Base-by-base conservation (phyloP, 192 early-diverging fungal genomes). In the Coemansia sp. region DNA sequence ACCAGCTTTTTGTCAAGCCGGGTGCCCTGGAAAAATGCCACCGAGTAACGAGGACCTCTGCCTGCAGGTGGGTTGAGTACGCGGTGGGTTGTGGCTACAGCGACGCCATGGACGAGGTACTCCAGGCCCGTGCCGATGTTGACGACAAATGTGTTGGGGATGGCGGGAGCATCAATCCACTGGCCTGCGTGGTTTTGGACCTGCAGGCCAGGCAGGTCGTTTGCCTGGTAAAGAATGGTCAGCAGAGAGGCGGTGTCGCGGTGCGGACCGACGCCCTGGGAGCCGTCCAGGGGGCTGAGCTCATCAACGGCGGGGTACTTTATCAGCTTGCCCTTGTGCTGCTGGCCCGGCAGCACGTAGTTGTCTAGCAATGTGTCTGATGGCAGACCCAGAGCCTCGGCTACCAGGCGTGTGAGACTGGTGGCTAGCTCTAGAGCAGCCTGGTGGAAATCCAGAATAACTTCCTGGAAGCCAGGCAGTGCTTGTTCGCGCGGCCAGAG, bases 51-150 rank as follows among this genome's bases (percentile, higher is more conserved):
- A 9, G 57, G 57, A 4, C 78, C 78, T 7, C 55, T 50, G 2
- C 71, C 69, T 0, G 72, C 52, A 0, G 60, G 66, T 14, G 79
- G 79, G 35, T 74, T 85, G 10, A 80, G 39, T 3, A 84, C 84
- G 19, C 82, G 66, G 35, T 86, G 82, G 0, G 77, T 78, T 0
- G 82, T 86, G 0, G 82, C 84, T 7, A 75, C 51, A 27, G 77
- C 80, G 5, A 64, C 45, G 14, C 64, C 62, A 5, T 67, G 76
- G 0, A 80, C 81, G 25, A 82, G 17, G 17, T 77, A 63, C 39
- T 82, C 82, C 9, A 86, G 67, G 4, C 77, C 70, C n/a, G 82
- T 80, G 34, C 84, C 84, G 53, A 83, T 81, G 17, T 83, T 86
- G 22, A 86, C 81, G 14, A 86, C 76, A 60, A 86, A 80, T 7